Evolutionary conservation across 2,329 filamentous ascomycete genomes (phyloP).

Genomic region (Hymenoscyphus linearis): DNA sequence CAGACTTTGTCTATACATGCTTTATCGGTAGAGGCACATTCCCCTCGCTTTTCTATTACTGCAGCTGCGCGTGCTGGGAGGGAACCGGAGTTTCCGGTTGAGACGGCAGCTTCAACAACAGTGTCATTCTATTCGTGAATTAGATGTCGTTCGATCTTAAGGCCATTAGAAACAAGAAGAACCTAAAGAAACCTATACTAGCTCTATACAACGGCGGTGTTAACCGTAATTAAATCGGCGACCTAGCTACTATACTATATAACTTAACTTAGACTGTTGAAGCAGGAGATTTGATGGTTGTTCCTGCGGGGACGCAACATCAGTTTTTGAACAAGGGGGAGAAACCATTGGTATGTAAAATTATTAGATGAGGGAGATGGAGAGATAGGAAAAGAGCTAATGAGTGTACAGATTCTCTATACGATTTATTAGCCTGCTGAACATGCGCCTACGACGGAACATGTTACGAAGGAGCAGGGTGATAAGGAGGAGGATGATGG

Average conservation of each 20-base stretch:
- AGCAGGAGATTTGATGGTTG: constrained; percentile 42
- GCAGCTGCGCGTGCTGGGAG: neutral
- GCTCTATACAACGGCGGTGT: too few species aligned
- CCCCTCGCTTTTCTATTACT: neutral
- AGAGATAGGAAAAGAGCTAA: neutral
- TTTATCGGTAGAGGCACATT: neutral
- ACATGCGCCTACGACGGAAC: constrained; percentile 53
- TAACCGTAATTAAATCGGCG: too few species aligned
- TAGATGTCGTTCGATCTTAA: neutral
- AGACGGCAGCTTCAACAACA: neutral
- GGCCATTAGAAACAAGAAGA: too few species aligned
- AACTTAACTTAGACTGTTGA: constrained; percentile 40
- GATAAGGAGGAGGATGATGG: constrained; percentile 58
- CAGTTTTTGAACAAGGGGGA: constrained; percentile 59
- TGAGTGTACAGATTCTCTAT: constrained; percentile 42
- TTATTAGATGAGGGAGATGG: neutral
- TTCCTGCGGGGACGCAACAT: constrained; percentile 60
- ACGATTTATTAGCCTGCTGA: constrained; percentile 60
- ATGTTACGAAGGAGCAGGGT: constrained; percentile 58
- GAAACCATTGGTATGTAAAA: constrained; percentile 39
- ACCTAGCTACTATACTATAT: too few species aligned
- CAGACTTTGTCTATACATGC: neutral
- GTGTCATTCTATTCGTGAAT: neutral
- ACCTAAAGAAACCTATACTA: too few species aligned
- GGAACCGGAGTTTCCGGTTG: neutral